phyloP scores from a whole-genome alignment of 2,329 filamentous ascomycete genomes.

The Periconia digitata region DNA sequence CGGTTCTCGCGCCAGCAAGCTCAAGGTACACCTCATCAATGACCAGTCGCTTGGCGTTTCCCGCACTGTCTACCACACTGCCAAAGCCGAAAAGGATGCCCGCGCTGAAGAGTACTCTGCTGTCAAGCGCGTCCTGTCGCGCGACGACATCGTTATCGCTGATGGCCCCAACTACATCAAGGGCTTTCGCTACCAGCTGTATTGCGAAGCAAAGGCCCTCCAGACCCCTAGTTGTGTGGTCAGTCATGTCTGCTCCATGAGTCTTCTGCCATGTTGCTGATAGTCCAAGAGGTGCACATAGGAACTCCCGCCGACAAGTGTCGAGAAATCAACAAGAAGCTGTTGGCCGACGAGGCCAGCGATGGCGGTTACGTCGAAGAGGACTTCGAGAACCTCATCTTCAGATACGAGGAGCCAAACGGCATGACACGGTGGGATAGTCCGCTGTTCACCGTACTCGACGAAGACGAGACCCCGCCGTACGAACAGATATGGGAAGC shows the following conservation, averaged over 20 bases:
- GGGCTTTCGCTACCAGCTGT: conserved; percentile 83
- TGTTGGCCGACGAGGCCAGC: conserved; percentile 48
- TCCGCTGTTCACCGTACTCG: conserved; percentile 76
- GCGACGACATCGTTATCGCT: conserved; percentile 75
- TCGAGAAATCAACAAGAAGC: conserved; percentile 60
- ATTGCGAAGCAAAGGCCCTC: conserved; percentile 80
- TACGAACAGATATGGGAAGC: conserved; percentile 75
- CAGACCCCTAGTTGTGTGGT: conserved; percentile 75
- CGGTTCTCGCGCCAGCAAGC: conserved; percentile 51
- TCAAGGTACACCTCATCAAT: conserved; percentile 73
- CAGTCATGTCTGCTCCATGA: conserved; percentile 24
- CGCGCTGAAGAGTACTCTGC: conserved; percentile 75
- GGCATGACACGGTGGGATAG: conserved; percentile 84
- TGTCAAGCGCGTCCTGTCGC: conserved; percentile 72
- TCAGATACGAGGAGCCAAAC: conserved; percentile 84
- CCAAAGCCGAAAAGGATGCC: conserved; percentile 80
- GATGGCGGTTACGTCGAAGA: conserved; percentile 56
- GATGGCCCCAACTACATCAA: conserved; percentile 88
- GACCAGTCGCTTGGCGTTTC: conserved; percentile 71
- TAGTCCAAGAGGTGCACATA: conserved; percentile 55
- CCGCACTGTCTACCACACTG: conserved; percentile 72
- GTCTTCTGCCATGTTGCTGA: conserved; percentile 25
- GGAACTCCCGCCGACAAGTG: conserved; percentile 60
- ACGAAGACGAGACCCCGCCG: conserved; percentile 70
- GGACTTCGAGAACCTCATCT: conserved; percentile 78